phyloP scores from a whole-genome alignment of 192 early-diverging fungal genomes.

The Backusella macrospora region DNA sequence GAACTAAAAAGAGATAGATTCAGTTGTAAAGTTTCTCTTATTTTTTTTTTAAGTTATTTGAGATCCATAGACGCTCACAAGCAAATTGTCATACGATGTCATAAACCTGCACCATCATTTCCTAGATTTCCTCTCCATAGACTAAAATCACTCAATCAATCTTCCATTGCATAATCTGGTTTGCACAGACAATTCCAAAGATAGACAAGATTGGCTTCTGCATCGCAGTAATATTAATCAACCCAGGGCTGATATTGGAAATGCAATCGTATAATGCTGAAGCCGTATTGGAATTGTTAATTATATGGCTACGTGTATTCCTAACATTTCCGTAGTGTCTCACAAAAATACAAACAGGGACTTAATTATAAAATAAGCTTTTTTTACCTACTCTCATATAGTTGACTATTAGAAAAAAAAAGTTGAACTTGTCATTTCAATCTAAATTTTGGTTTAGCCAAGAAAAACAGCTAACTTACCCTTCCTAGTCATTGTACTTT shows the following conservation, averaged over 20 bases:
- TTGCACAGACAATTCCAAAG: constrained; percentile 84
- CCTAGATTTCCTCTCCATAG: constrained; percentile 78
- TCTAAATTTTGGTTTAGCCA: background rate
- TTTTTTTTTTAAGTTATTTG: background rate
- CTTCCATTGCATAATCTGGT: constrained; percentile 65
- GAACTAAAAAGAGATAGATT: constrained; percentile 68
- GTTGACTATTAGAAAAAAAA: constrained; percentile 24
- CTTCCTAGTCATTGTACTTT: constrained; percentile 14
- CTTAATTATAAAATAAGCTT: constrained; percentile 28
- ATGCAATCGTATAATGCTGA: constrained; percentile 81
- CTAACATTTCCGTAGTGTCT: constrained; percentile 55
- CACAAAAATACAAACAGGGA: constrained; percentile 76
- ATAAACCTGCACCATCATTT: constrained; percentile 80
- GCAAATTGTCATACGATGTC: constrained; percentile 92
- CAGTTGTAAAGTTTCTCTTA: background rate
- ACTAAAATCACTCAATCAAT: constrained; percentile 86
- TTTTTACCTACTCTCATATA: constrained; percentile 43
- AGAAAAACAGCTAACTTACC: background rate
- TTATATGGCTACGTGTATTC: constrained; percentile 69
- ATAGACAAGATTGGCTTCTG: constrained; percentile 27
- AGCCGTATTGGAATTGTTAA: constrained; percentile 83
- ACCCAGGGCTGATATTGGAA: constrained; percentile 84
- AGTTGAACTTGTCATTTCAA: background rate
- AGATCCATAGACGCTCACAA: constrained; percentile 41
- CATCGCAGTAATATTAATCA: constrained; percentile 79